Evolutionary conservation across 345 rosid species (phyloP).

Genomic region (Reutealis trisperma): DNA sequence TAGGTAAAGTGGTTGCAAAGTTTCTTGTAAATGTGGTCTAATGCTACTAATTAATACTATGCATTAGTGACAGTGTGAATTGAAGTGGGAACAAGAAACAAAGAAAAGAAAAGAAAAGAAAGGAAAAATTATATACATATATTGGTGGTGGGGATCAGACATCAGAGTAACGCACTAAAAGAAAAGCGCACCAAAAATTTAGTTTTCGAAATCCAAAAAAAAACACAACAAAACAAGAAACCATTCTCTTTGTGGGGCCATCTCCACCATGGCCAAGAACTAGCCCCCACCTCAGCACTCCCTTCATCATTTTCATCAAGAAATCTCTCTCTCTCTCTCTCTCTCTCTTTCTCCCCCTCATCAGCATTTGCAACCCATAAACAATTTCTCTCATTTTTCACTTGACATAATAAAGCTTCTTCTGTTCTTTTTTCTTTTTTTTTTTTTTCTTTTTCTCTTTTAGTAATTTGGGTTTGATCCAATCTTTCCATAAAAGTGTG

Average conservation of each 20-base stretch:
- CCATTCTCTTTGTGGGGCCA: slow-evolving; percentile 40
- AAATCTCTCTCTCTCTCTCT: slow-evolving; percentile 29
- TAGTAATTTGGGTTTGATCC: slow-evolving; percentile 17
- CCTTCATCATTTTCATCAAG: slow-evolving; percentile 44
- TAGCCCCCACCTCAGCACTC: slow-evolving; percentile 45
- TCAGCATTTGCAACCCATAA: slow-evolving; percentile 17
- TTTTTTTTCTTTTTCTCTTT: slow-evolving; percentile 21
- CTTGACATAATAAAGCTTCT: background rate
- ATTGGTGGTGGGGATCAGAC: slow-evolving; percentile 19
- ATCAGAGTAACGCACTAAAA: slow-evolving; percentile 42
- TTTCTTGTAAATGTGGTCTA: slow-evolving; percentile 15
- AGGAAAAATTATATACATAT: slow-evolving; percentile 3
- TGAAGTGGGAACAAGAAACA: background rate
- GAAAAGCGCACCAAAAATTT: slow-evolving; percentile 9
- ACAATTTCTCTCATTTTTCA: slow-evolving; percentile 20
- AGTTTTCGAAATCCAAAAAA: slow-evolving; percentile 8
- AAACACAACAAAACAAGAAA: background rate
- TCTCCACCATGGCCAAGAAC: slow-evolving; percentile 63
- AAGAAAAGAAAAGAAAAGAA: background rate
- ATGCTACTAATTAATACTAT: background rate
- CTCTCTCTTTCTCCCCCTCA: slow-evolving; percentile 10
- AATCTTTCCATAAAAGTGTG: slow-evolving; percentile 11
- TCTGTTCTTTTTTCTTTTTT: background rate
- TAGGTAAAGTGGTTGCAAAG: slow-evolving; percentile 22
- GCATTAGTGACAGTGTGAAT: background rate